These are phyloP conservation scores for Stereum hirsutum DNA, from an alignment of 1,284 basidiomycete species.

Conservation along the genomic window DNA sequence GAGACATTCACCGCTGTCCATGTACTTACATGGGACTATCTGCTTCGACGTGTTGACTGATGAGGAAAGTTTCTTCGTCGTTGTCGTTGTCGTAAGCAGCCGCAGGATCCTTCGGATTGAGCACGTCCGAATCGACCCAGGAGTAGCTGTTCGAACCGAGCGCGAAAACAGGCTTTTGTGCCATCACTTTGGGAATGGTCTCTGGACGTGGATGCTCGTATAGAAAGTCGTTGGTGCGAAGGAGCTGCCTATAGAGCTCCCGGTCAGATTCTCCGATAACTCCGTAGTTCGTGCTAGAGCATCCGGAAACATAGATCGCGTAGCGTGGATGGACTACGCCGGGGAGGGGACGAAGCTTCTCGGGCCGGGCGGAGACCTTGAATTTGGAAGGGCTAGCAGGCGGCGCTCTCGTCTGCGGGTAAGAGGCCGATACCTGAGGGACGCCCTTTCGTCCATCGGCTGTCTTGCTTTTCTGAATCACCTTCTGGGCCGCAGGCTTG, in stretches of 20 bases:
- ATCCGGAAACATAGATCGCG: background rate
- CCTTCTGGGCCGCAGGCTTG: background rate
- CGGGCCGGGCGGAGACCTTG: too few species aligned
- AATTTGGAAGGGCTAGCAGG: too few species aligned
- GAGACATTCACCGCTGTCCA: too few species aligned
- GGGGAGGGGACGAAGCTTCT: too few species aligned
- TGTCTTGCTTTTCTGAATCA: background rate
- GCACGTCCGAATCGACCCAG: too few species aligned
- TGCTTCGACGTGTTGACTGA: too few species aligned
- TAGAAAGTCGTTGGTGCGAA: background rate
- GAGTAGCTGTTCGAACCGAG: background rate
- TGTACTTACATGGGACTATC: too few species aligned
- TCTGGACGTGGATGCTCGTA: background rate
- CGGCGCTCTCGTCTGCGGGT: too few species aligned
- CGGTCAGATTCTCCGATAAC: background rate
- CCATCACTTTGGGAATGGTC: background rate
- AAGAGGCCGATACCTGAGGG: too few species aligned
- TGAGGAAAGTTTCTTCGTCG: too few species aligned
- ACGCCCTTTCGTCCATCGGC: background rate
- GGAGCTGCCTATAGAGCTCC: background rate
- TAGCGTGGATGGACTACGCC: background rate
- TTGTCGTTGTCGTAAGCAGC: too few species aligned
- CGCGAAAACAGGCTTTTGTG: background rate
- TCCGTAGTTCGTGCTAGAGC: background rate
- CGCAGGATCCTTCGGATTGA: too few species aligned